A percentile compares a stretch with the other conserved stretches of the same genome.
Conservation (phyloP, 305 asterid species). For the Fraxinus floribunda region DNA sequence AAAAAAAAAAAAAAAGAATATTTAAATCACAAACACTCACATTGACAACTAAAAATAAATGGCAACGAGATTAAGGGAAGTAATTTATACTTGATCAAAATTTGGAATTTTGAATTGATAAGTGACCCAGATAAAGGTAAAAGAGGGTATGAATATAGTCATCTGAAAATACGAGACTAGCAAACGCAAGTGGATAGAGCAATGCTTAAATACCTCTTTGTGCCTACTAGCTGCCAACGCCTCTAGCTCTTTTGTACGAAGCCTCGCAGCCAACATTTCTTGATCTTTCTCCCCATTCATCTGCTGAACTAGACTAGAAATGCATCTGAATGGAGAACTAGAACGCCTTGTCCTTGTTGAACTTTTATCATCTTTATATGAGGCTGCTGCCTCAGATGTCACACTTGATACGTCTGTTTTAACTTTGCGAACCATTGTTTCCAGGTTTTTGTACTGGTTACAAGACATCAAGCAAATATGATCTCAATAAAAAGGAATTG, state of each 20-base stretch:
- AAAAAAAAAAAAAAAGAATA: not conserved
- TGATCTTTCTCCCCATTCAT: constrained; percentile 86
- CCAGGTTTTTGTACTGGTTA: constrained; percentile 81
- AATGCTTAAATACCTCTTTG: constrained; percentile 56
- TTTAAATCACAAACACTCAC: not conserved
- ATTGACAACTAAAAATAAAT: constrained; percentile 4
- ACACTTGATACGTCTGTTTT: constrained; percentile 49
- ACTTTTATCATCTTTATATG: constrained; percentile 55
- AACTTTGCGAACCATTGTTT: constrained; percentile 66
- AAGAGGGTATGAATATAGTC: not conserved
- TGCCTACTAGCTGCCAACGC: constrained; percentile 59
- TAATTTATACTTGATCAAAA: not conserved
- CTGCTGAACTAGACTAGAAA: constrained; percentile 75
- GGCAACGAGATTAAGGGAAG: not conserved
- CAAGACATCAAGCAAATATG: constrained; percentile 27
- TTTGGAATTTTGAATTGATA: not conserved
- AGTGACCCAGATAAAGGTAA: not conserved
- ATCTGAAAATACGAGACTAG: constrained; percentile 10
- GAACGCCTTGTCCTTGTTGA: constrained; percentile 73
- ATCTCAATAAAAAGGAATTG: constrained; percentile 13
- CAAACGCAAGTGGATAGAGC: constrained; percentile 13
- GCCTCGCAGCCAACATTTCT: constrained; percentile 59
- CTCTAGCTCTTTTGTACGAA: constrained; percentile 74
- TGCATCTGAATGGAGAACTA: constrained; percentile 92
- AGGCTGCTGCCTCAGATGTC: constrained; percentile 39